These are phyloP conservation scores for Beta vulgaris DNA, from an alignment of 148 eudicot species.

Conservation along the genomic window DNA sequence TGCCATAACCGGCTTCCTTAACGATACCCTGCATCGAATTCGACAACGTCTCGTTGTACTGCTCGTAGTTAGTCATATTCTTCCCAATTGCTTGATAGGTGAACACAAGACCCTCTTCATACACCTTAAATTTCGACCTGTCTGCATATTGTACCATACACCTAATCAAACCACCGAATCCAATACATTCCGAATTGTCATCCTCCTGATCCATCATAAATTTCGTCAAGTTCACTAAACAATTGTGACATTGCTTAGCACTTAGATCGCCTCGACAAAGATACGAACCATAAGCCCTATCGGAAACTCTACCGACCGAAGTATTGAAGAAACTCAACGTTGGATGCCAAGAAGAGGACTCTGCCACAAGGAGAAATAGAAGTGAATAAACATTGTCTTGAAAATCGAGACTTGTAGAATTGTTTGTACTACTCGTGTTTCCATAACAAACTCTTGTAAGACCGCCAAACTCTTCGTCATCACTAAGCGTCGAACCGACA, in stretches of 20 bases:
- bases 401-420: neutral
- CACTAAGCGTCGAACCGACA: too few relatives aligned
- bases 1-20: constrained; percentile 11
- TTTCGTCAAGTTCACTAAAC: neutral
- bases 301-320: constrained; percentile 15
- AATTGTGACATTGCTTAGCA: constrained; percentile 6
- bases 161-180: neutral
- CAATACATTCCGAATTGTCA: neutral
- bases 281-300: constrained; percentile 23
- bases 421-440: neutral
- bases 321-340: constrained; percentile 7
- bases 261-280: constrained; percentile 21
- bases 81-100: neutral
- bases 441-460: constrained; percentile 4
- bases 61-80: neutral
- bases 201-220: neutral
- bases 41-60: constrained; percentile 24
- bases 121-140: neutral
- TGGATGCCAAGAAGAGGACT: constrained; percentile 4
- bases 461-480: neutral
- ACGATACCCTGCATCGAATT: constrained; percentile 12
- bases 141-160: constrained; percentile 29
- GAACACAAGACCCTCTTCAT: constrained; percentile 1
- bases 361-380: neutral
- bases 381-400: neutral